These are phyloP conservation scores for Trichoderma sp. DNA, from an alignment of 2,329 filamentous ascomycete genomes.

Conservation along the genomic window DNA sequence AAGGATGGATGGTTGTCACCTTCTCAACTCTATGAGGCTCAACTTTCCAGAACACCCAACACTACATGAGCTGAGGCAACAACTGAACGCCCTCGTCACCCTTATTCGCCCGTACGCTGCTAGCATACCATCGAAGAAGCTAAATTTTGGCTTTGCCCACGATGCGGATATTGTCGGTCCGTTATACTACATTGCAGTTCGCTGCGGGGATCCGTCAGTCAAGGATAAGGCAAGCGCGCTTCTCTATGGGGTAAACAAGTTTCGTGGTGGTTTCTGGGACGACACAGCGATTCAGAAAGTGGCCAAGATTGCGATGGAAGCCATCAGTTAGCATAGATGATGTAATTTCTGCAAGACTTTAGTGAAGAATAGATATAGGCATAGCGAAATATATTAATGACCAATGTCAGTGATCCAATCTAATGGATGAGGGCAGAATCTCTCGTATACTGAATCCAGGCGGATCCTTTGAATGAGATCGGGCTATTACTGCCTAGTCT, in stretches of 20 bases:
- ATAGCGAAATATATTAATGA: not conserved
- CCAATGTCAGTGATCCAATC: not conserved
- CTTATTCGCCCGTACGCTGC: not conserved
- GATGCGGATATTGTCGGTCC: not conserved
- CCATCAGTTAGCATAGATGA: not conserved
- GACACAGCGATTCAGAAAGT: not conserved
- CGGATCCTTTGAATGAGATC: accelerated
- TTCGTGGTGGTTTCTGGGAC: not conserved
- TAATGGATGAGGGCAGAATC: accelerated
- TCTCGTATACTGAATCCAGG: not conserved
- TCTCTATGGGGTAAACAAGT: not conserved
- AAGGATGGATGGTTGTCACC: not conserved
- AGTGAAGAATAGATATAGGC: not conserved
- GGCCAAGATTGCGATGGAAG: not conserved
- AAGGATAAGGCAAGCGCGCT: not conserved
- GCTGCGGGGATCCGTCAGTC: not conserved
- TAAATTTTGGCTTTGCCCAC: not conserved
- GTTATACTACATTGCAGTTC: not conserved
- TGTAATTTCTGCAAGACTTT: accelerated
- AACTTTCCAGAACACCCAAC: not conserved
- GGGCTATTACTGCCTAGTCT: accelerated
- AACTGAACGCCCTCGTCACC: not conserved
- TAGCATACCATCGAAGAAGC: not conserved
- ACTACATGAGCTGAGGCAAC: not conserved
- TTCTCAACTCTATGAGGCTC: not conserved